phyloP scores from a whole-genome alignment of 495 filamentous ascomycete species.

The Cercophora scortea region DNA sequence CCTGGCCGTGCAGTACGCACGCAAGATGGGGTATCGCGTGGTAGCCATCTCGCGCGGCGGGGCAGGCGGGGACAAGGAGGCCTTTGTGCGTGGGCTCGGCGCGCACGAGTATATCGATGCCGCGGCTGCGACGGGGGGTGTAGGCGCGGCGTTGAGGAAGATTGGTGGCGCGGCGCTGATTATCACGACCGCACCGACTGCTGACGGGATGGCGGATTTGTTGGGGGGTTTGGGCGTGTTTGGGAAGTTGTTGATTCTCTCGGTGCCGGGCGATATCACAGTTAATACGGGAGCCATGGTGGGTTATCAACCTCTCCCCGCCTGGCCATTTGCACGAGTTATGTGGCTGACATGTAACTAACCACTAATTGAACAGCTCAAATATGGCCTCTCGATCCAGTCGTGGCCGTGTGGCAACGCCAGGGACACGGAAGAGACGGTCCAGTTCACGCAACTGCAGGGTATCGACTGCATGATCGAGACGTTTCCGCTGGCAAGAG shows the following conservation, averaged over 20 bases:
- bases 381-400: constrained; percentile 35
- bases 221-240: constrained; percentile 44
- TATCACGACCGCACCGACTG: constrained; percentile 55
- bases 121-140: constrained; percentile 37
- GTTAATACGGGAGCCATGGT: constrained; percentile 4
- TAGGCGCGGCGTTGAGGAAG: constrained; percentile 40
- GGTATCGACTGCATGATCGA: constrained; percentile 57
- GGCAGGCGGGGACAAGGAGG: constrained; percentile 45
- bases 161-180: constrained; percentile 57
- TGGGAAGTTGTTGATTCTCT: constrained; percentile 45
- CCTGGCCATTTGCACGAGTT: too few species aligned
- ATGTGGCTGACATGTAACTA: too few species aligned
- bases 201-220: constrained; percentile 44
- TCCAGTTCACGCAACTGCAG: constrained; percentile 50
- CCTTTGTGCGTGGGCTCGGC: constrained; percentile 53
- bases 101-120: constrained; percentile 62
- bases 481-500: constrained; percentile 50
- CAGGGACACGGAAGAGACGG: constrained; percentile 57
- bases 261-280: constrained; percentile 3
- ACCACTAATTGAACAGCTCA: constrained; percentile 3
- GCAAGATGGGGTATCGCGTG: constrained; percentile 56
- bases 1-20: constrained; percentile 59
- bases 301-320: background rate
- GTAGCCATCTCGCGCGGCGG: constrained; percentile 53
- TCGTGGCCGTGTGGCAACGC: constrained; percentile 60